Evolutionary conservation across 2,329 filamentous ascomycete species (phyloP).

Genomic region (Aspergillus pseudoglaucus): DNA sequence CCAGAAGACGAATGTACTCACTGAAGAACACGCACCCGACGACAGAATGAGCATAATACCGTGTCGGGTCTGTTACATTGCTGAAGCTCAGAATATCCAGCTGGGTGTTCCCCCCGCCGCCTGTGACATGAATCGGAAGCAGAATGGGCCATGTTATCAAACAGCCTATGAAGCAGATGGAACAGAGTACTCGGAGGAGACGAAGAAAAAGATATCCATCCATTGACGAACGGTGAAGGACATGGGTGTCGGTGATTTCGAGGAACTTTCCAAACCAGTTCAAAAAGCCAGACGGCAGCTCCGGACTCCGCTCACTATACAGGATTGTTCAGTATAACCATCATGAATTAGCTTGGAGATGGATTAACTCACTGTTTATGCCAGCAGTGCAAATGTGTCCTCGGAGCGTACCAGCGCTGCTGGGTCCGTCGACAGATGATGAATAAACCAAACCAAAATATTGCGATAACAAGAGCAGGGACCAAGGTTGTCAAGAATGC

Average conservation of each 20-base stretch:
- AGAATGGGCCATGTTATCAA: conserved; percentile 81
- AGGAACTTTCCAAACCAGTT: conserved; percentile 51
- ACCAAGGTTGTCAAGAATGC: conserved; percentile 44
- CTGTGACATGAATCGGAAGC: conserved; percentile 80
- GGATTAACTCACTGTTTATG: conserved; percentile 30
- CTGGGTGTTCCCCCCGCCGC: conserved; percentile 59
- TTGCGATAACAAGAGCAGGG: conserved; percentile 40
- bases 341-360: neutral
- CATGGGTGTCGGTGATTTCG: conserved; percentile 62
- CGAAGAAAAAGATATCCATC: conserved; percentile 90
- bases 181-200: conserved; percentile 70
- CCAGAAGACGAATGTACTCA: conserved; percentile 18
- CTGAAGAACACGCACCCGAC: conserved; percentile 74
- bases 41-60: conserved; percentile 72
- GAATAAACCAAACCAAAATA: conserved; percentile 40
- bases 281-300: conserved; percentile 41
- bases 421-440: conserved; percentile 41
- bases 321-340: neutral
- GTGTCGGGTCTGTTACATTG: conserved; percentile 60
- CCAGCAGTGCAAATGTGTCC: conserved; percentile 37
- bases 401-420: conserved; percentile 41
- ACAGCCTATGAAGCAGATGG: conserved; percentile 75
- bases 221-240: conserved; percentile 84
- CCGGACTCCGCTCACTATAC: conserved; percentile 42
- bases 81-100: conserved; percentile 74